Base-by-base conservation (phyloP, 352 stramenopile genomes). In the Phytophthora meadii region DNA sequence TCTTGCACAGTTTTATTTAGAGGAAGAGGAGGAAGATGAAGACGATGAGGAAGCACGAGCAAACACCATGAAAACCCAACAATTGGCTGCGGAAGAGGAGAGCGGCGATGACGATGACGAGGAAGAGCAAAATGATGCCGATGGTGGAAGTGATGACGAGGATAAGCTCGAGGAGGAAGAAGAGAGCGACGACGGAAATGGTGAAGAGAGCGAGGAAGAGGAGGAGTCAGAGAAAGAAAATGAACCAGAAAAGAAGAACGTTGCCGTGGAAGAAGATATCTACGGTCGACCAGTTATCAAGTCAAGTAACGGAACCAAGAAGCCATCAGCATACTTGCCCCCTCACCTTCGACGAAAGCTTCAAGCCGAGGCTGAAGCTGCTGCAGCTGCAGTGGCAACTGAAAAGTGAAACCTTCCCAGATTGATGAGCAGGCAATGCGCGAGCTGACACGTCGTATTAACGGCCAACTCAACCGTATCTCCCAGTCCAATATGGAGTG, bases 401-500 rank as follows among this genome's bases (percentile, higher is more conserved):
- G 60, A 27, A 64, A 65, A 40, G 54, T 65, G 12, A 65, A 64
- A 19, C 70, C 78, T 32, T 88, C 75, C 28, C 74, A 82, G 19
- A 92, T 92, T 82, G 82, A 94, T 46, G 84, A 92, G 44, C 79
- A 92, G 56, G 73, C 73, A 11, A 57, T 93, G 44, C 81, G 87
- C 0, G 84, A 93, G 54, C 62, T 95, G 55, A 77, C 77, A 25
- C 84, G 89, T 4, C 76, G 82, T 32, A 71, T 98, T 30, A 97
- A 97, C 64, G 91, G 91, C 22, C 89, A 97, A 59, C 70, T 97
- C 5, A 98, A 97, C 66, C 88, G 91, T 40, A 91, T 98, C 47
- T 94, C 90, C 14, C 91, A 97, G 73, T 84, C 79, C 54, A 97
- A 97, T 61, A 94, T 97, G 76, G 90, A 98, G 76, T 88, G 66